Base-by-base conservation (phyloP, 1,284 basidiomycete genomes). In the Ganoderma meredithae region DNA sequence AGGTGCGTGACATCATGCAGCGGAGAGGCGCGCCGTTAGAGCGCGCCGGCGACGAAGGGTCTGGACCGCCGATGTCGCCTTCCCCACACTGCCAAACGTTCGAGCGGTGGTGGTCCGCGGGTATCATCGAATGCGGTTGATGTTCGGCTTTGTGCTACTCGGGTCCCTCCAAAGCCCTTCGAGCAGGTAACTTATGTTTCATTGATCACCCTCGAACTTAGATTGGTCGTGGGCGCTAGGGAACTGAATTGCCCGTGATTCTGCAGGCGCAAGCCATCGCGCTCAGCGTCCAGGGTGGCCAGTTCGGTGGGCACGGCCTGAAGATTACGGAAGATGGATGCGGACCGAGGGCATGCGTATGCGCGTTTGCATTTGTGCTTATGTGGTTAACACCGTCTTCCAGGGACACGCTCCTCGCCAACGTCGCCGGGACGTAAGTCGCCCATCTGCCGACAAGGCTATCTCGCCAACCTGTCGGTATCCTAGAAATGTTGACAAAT, bases 291-390 rank as follows among this genome's bases (percentile, higher is more conserved):
- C 85, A 87, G 67, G 86, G 83, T 5, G 83, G 77, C 60, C 80
- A 81, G 15, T 84, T 84, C 12, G 86, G 86, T 1, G 76, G 84
- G 15, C 87, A 88, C 69, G 86, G 83, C 0, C 84, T 85, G 67
- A 82, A 82, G 31, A 83, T 88, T 68, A 82, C 82, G 63, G 86
- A 85, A 8, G 87, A 84, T 72, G 86, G 88, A 75, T 74, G 63
- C 60, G 74, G 70, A 22, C 22, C 83, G 60, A 80, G 81, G 25
- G 15, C 40, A 25, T 25, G 39, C 36, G n/a, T 25, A 13, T 15
- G 8, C 22, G 47, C 22, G 2, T 40, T 40, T 25, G 15, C 39
- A 31, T 31, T 52, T 33, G 55, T 39, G 55, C 58, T 25, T 25
- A 40, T 41, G 36, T 60, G 58, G 58, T 60, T 60, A 60, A 60